Percentiles rank a stretch among this genome's conserved stretches.
Evolutionary conservation across 306 rosid species (phyloP).

Genomic region (Prunus davidiana): DNA sequence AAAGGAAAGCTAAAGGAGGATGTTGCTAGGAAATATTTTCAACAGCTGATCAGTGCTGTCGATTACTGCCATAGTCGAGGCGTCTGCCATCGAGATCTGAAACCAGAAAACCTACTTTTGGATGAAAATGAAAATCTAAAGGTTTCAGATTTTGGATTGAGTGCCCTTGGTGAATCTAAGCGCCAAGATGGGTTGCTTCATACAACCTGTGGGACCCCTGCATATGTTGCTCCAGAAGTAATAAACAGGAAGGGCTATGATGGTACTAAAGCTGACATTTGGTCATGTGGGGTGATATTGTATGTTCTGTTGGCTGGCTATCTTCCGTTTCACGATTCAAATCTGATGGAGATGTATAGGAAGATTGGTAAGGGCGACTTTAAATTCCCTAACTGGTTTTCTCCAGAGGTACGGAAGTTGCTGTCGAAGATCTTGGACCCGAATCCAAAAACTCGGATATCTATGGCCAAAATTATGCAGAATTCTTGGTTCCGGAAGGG

Average conservation of each 20-base stretch:
- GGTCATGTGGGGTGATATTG: constrained; percentile 97
- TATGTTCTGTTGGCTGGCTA: constrained; percentile 85
- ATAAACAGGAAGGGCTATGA: constrained; percentile 85
- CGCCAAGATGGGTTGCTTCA: constrained; percentile 91
- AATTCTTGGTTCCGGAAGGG: constrained; percentile 78
- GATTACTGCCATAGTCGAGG: constrained; percentile 96
- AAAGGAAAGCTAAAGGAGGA: constrained; percentile 89
- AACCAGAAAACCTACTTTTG: constrained; percentile 88
- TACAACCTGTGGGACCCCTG: constrained; percentile 96
- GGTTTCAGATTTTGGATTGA: constrained; percentile 92
- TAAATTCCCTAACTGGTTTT: constrained; percentile 88
- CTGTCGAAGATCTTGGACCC: constrained; percentile 81
- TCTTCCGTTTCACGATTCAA: constrained; percentile 87
- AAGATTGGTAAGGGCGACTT: constrained; percentile 74
- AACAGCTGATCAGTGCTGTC: constrained; percentile 84
- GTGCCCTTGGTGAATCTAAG: constrained; percentile 75
- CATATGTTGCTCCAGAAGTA: constrained; percentile 94
- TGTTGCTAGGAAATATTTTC: constrained; percentile 74
- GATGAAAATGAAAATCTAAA: constrained; percentile 89
- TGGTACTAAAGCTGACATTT: constrained; percentile 87
- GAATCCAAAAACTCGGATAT: constrained; percentile 68
- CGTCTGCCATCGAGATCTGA: constrained; percentile 80
- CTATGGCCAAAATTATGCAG: constrained; percentile 63
- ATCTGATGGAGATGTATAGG: constrained; percentile 89
- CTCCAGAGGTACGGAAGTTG: constrained; percentile 63